phyloP scores from a whole-genome alignment of 208 protist genomes.

The Leishmania major region DNA sequence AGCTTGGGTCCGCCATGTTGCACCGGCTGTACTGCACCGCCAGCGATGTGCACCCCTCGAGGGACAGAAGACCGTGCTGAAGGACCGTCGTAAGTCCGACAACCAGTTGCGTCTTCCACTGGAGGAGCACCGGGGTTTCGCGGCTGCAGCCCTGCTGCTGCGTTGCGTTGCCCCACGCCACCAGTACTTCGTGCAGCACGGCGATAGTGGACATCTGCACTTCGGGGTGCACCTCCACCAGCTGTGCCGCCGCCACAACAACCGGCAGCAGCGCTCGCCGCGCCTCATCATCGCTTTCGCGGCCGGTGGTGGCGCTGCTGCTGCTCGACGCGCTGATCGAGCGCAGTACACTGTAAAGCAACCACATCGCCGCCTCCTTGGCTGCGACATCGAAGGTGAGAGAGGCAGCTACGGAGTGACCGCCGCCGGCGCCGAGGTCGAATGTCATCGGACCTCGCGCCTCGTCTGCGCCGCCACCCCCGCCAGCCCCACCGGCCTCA shows the following conservation, averaged over 20 bases:
- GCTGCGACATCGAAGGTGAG: constrained; percentile 45
- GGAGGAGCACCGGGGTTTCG: constrained; percentile 37
- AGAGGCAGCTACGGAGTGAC: neutral
- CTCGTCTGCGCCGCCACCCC: neutral
- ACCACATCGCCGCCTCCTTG: constrained; percentile 47
- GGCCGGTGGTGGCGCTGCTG: neutral
- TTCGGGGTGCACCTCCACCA: constrained; percentile 64
- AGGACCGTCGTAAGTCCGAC: constrained; percentile 54
- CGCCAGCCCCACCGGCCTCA: neutral
- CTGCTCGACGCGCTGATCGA: constrained; percentile 5
- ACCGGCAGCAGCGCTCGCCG: constrained; percentile 39
- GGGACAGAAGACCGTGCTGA: constrained; percentile 52
- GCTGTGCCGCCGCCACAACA: constrained; percentile 49
- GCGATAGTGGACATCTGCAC: constrained; percentile 50
- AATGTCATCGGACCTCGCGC: neutral
- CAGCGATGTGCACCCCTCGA: constrained; percentile 46
- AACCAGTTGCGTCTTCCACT: constrained; percentile 62
- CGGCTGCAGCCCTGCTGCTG: constrained; percentile 12
- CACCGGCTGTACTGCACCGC: constrained; percentile 51
- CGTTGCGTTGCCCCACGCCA: constrained; percentile 25
- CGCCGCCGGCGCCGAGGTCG: neutral
- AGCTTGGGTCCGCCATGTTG: constrained; percentile 59
- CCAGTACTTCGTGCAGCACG: constrained; percentile 40
- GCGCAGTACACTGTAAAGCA: constrained; percentile 34
- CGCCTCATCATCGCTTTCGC: constrained; percentile 12